Base-by-base conservation (phyloP, 1,284 basidiomycete genomes). In the Spongispora temasekensis region DNA sequence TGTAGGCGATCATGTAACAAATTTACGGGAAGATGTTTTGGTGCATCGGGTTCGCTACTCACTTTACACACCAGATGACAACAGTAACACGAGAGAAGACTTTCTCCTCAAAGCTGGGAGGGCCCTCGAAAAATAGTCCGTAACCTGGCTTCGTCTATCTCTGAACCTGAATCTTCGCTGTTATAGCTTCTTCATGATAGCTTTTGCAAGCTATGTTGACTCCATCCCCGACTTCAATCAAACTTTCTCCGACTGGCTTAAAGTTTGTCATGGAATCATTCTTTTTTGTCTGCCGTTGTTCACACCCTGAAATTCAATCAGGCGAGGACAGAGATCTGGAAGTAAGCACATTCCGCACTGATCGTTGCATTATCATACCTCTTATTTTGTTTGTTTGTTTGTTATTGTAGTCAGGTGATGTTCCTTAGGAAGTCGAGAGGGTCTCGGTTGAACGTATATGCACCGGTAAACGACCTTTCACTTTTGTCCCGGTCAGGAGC, bases 191-290 rank as follows among this genome's bases (percentile, higher is more conserved):
- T 98, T 98, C 78, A 86, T 97, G 63, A 93, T 99, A 61, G 93
- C 93, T 0, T 99, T 98, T 71, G 91, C 95, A 2, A 93, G 89
- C 63, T 99, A 94, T 68, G 89, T 97, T 9, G 93, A 95, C 57
- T 83, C 84, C 19, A 80, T 86, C 34, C 83, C 86, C 13, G 81
- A 84, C 57, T 91, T 92, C 64, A 81, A 81, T 5, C 84, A 89
- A 67, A 88, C 85, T 19, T 98, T 98, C 72, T 90, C 89, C 3
- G 83, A 87, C 37, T 98, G 95, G 95, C 79, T 98, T 48, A 88
- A 89, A 81, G 91, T 91, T 52, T 31, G 79, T 68, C n/a, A 13
- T 53, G 10, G 54, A 53, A 35, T 44, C 30, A 28, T 59, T 28
- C 3, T 31, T 44, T n/a, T n/a, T 54, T 28, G 23, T 25, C 40